Evolutionary conservation across 2,329 filamentous ascomycete species (phyloP), one percentile per base, ranked within the genome.

Genomic region (Fusarium irregulare): DNA sequence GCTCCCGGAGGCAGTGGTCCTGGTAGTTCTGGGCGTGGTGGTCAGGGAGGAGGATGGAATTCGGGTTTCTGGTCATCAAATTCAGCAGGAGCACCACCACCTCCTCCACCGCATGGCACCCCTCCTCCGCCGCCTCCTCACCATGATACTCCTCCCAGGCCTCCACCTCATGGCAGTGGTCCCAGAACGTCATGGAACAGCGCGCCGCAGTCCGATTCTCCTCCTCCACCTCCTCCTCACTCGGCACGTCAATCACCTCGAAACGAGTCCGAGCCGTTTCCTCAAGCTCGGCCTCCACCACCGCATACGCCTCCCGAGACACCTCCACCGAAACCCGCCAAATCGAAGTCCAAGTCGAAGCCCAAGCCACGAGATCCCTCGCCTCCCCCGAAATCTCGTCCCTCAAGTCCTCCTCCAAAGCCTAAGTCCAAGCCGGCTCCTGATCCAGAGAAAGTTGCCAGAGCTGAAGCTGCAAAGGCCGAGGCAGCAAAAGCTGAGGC

Each of bases 121-220:
- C 81, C 80, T 13, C 81, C 78, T 4, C 80, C 79, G 13, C 80
- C 79, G 8, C 80, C 80, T 28, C 79, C 79, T 53, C 73, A 70
- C 37, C 72, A 77, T 16, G 75, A 67, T 41, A 70, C 72, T 41
- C 72, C 75, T 54, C 72, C 75, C 7, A 57, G 67, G 3, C 73
- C 74, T 28, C 76, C 73, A 7, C 69, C 76, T 50, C 71, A 76
- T 27, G 49, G 49, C 3, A 78, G 80, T 21, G 75, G 78, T 25
- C 77, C 80, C 9, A 80, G 79, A 54, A 72, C 80, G 18, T 81
- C 80, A 20, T 81, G 81, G 81, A 78, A 83, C 56, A 70, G 78
- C 41, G 74, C 73, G 34, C 70, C 74, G 20, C 63, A 66, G 14
- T 69, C 79, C 16, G 71, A 73, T 57, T 56, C 72, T 18, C 48